Base-by-base conservation (phyloP, 805 yeast species). In the Tetrapisispora fleetii region DNA sequence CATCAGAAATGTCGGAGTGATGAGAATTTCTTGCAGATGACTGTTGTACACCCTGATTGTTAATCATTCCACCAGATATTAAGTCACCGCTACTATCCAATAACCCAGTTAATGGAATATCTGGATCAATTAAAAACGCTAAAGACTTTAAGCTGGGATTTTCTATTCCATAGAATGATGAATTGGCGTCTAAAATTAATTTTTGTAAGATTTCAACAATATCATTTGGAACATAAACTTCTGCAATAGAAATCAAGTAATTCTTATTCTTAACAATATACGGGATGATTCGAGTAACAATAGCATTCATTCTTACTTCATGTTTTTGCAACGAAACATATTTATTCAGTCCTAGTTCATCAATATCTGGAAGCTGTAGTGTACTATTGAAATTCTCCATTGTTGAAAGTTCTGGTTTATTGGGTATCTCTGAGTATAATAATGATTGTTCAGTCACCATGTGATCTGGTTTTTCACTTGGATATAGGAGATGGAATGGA, bases 231-330 rank as follows among this genome's bases (percentile, higher is more conserved):
- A 87, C 82, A 62, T 84, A 86, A 48, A 87, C 82, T 62, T 83
- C 83, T 4, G 96, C 97, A 50, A 89, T 83, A 0, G 97, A 83
- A 48, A 85, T 85, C 53, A 87, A 77, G 65, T 86, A 90, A 33
- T 70, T 69, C 43, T 73, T 73, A 21, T 67, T 71, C 1, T 70
- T 46, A 2, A 85, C 74, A n/a, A 82, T 74, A 67, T 81, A 83
- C 24, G 97, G 97, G 54, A 83, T 79, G 56, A 90, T 75, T 60
- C 81, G 76, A 53, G 72, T 71, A 55, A 89, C 88, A 21, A 18
- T 30, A 4, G 33, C 4, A 8, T 35, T 30, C 14, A 40, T 24
- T 9, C 21, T 9, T 4, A 16, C 16, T 22, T 27, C 33, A 8
- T 4, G n/a, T 24, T 14, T 27, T 18, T 35, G n/a, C 11, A 22